Base-by-base conservation (phyloP, 345 rosid genomes). In the Diplotaxis tenuifolia region DNA sequence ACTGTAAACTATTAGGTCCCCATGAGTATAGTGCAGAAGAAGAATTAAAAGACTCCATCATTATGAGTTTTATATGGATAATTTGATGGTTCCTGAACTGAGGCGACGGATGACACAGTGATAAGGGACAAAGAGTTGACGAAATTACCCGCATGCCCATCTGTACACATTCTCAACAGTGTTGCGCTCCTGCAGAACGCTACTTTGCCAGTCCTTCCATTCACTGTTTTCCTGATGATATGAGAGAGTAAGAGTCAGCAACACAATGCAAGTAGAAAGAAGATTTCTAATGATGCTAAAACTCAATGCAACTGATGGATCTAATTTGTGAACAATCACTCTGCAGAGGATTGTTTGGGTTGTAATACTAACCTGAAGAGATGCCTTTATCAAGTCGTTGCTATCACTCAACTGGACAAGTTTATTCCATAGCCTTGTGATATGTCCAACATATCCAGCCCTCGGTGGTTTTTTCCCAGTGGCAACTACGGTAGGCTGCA, bases 61-160 rank as follows among this genome's bases (percentile, higher is more conserved):
- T 36, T 36, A 36, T 36, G 42, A 36, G 10, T 4, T 36, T 36
- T 9, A 36, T 36, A 14, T 9, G 42, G 14, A 36, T 40, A 61
- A 28, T 15, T 40, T 42, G 53, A 61, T 61, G 45, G 61, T 18
- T 31, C 50, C 42, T 16, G 23, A 50, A 52, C 6, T 12, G 27
- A 61, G 47, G 36, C 60, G 25, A 38, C n/a, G 25, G 7, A 68
- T 54, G 4, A 62, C 57, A 63, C 38, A 63, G 29, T 63, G 45
- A 63, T 53, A 45, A 70, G 57, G 53, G 66, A 47, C 38, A n/a
- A 64, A 74, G 28, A 70, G 28, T 25, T 34, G 28, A 65, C 2
- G 22, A 52, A 54, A 27, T 53, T 88, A 96, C 99, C 98, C 97
- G 79, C 99, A 96, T 59, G 89, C 90, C 99, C 99, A 96, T 71